Conservation (phyloP, 2,329 filamentous ascomycete genomes). For the Celoporthe dispersa region DNA sequence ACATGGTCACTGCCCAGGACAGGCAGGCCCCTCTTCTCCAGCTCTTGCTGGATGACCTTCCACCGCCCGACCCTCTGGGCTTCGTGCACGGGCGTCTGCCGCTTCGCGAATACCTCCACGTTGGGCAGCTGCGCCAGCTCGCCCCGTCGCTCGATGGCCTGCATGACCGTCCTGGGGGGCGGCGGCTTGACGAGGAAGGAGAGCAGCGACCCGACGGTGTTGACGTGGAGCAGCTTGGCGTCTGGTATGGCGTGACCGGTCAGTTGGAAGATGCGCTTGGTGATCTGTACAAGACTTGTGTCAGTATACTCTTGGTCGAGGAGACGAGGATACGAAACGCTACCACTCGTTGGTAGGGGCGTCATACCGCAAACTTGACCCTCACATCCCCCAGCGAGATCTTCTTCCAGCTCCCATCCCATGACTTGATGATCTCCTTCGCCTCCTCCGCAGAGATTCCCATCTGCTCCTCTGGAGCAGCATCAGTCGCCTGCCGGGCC, state of each 20-base stretch:
- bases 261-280: slow-evolving; percentile 80
- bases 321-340: no score
- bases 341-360: background rate
- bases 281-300: slow-evolving; percentile 60
- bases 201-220: slow-evolving; percentile 59
- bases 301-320: background rate
- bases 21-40: slow-evolving; percentile 40
- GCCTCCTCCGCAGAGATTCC: slow-evolving; percentile 46
- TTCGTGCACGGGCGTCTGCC: slow-evolving; percentile 64
- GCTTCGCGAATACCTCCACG: slow-evolving; percentile 67
- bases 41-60: slow-evolving; percentile 44
- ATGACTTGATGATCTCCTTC: slow-evolving; percentile 47
- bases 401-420: slow-evolving; percentile 61
- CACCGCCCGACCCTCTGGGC: slow-evolving; percentile 43
- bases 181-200: slow-evolving; percentile 56
- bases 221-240: slow-evolving; percentile 61
- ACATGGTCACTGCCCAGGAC: slow-evolving; percentile 38
- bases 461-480: slow-evolving; percentile 30
- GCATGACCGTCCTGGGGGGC: slow-evolving; percentile 65
- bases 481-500: slow-evolving; percentile 29
- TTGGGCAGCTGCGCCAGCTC: slow-evolving; percentile 65
- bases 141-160: slow-evolving; percentile 56
- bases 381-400: slow-evolving; percentile 60
- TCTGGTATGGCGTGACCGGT: slow-evolving; percentile 80
- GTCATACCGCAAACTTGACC: slow-evolving; percentile 73